Evolutionary conservation across 345 rosid genomes (phyloP), one percentile per base, ranked within the genome.

Genomic region (Linum usitatissimum): DNA sequence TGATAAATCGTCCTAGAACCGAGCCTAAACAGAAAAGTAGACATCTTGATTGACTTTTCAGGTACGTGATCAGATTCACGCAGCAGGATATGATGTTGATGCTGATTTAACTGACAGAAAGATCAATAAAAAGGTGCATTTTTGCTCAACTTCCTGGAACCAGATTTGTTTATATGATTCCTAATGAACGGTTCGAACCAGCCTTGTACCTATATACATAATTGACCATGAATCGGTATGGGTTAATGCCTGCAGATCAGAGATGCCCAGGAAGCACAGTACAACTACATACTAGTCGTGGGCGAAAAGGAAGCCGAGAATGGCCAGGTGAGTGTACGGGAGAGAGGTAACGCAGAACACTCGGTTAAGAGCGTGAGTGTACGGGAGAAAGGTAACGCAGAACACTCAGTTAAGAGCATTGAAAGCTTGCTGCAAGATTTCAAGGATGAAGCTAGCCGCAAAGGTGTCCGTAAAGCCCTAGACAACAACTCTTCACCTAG

Each of bases 261-360:
- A 55, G 96, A 93, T 83, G 99, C 99, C 70, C 97, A 90, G 80
- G 64, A 84, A 68, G 95, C 95, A 3, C 96, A 92, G 67, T 94
- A 81, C 81, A 94, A 88, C 71, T 94, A 76, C 74, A 94, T 94
- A 60, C 75, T 94, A 64, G 97, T 94, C n/a, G 97, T 94, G 6
- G 99, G 99, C 31, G 97, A 90, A 74, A 81, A 79, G 48, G 99
- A 94, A 77, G 73, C 83, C 38, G 68, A 73, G 68, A 81, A 82
- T 15, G 87, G 88, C 73, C 80, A 86, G 99, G 99, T 94, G 63
- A 86, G 89, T 60, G 90, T 88, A 9, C 80, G 94, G 60, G 72
- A 78, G 38, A 83, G 99, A 71, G 97, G 86, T 71, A 78, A 73
- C 60, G 77, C 73, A 19, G 96, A 85, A 59, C 88, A 75, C 66